Percentiles rank a stretch among this genome's conserved stretches.
Conservation (phyloP, 345 rosid genomes). For the Syzygium grande region DNA sequence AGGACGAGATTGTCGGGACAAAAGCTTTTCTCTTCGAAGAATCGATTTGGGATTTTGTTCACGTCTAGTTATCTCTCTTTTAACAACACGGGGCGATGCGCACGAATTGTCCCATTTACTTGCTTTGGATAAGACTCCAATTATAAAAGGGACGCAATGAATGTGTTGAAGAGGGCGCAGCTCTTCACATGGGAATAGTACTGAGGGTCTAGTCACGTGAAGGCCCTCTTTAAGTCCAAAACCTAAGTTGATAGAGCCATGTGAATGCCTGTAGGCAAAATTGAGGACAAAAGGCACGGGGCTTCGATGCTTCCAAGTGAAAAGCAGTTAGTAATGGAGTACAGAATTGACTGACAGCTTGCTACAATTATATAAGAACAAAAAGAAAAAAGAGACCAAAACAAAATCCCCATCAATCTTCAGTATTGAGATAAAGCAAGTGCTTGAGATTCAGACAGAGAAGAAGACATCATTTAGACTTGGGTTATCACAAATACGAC, state of each 20-base stretch:
- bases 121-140: neutral
- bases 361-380: neutral
- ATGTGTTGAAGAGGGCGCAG: neutral
- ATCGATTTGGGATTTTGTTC: neutral
- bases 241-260: neutral
- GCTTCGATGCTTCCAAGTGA: neutral
- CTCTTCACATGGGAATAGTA: conserved; percentile 2
- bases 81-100: neutral
- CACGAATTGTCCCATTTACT: neutral
- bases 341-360: neutral
- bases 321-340: neutral
- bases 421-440: neutral
- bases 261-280: neutral
- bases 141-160: neutral
- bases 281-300: neutral
- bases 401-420: neutral
- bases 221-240: neutral
- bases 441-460: neutral
- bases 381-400: neutral
- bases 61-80: neutral
- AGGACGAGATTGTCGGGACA: neutral
- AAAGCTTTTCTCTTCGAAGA: neutral
- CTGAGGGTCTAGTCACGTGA: neutral
- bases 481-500: neutral
- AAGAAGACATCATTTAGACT: neutral